phyloP scores from a whole-genome alignment of 2,329 filamentous ascomycete genomes.

The Ceratocystis destructans region DNA sequence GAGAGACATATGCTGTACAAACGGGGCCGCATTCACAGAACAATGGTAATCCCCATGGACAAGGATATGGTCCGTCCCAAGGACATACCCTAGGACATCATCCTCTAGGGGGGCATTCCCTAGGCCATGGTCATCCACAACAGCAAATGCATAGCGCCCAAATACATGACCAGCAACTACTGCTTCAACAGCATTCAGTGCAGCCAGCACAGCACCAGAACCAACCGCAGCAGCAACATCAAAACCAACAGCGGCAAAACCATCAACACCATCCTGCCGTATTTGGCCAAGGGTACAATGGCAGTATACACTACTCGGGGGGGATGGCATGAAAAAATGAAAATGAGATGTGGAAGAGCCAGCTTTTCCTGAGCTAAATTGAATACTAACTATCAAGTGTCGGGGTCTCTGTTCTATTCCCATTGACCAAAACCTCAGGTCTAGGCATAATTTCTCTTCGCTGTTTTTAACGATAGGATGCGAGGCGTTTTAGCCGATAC shows the following conservation, averaged over 20 bases:
- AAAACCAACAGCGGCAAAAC: not conserved
- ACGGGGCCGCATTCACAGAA: not conserved
- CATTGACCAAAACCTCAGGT: not conserved
- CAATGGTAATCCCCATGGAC: not conserved
- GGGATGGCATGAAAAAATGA: not conserved
- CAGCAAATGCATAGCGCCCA: constrained; percentile 2
- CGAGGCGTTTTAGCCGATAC: too few species aligned
- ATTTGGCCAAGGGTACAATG: constrained; percentile 1
- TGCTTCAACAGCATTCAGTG: not conserved
- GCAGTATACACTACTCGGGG: constrained; percentile 3
- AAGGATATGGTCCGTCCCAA: not conserved
- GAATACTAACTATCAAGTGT: not conserved
- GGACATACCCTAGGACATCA: not conserved
- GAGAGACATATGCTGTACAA: not conserved
- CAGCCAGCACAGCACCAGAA: constrained; percentile 1
- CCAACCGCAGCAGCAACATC: not conserved
- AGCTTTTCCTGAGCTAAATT: not conserved
- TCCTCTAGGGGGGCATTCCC: not conserved
- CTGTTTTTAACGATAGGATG: too few species aligned
- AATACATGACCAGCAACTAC: not conserved
- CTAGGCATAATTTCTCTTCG: too few species aligned
- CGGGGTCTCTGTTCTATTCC: not conserved
- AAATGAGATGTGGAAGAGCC: too few species aligned
- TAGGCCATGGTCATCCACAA: not conserved
- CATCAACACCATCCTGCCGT: constrained; percentile 1